A percentile compares a stretch with the other conserved stretches of the same genome.
These are phyloP conservation scores for Haplosporangium sp. DNA, from an alignment of 371 early-diverging fungal species.

Conservation along the genomic window DNA sequence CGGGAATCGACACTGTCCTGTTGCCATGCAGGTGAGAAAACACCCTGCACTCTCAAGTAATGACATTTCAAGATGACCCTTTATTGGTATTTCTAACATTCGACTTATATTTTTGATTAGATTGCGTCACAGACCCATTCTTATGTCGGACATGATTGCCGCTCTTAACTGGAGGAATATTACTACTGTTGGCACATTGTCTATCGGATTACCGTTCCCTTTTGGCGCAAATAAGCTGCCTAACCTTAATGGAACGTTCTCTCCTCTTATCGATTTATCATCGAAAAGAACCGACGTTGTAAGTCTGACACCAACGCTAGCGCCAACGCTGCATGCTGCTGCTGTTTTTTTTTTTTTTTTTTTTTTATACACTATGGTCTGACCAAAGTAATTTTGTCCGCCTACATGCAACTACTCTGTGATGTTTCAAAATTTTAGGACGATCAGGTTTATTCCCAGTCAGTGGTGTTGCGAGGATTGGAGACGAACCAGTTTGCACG, in stretches of 20 bases:
- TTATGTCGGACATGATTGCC: constrained; percentile 58
- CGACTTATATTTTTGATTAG: constrained; percentile 26
- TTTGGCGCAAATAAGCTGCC: constrained; percentile 47
- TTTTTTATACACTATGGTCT: neutral
- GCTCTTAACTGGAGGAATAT: constrained; percentile 62
- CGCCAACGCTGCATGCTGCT: no score
- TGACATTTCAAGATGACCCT: no score
- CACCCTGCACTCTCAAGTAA: neutral
- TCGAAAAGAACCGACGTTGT: constrained; percentile 20
- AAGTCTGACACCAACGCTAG: neutral
- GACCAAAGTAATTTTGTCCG: neutral
- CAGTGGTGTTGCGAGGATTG: constrained; percentile 44
- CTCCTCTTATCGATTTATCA: constrained; percentile 43
- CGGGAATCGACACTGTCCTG: constrained; percentile 73
- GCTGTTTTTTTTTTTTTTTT: no score
- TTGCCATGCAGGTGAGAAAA: constrained; percentile 61
- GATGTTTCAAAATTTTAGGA: constrained; percentile 10
- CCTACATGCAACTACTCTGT: neutral
- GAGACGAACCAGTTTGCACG: constrained; percentile 38
- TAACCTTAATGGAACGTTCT: constrained; percentile 21
- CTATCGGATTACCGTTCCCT: constrained; percentile 62
- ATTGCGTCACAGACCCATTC: constrained; percentile 54
- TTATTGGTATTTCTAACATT: neutral
- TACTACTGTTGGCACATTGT: constrained; percentile 60
- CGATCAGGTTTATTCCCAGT: constrained; percentile 49